Percentiles rank a stretch among this genome's conserved stretches.
These are phyloP conservation scores for Beauveria australis DNA, from an alignment of 2,329 filamentous ascomycete genomes.

Conservation along the genomic window DNA sequence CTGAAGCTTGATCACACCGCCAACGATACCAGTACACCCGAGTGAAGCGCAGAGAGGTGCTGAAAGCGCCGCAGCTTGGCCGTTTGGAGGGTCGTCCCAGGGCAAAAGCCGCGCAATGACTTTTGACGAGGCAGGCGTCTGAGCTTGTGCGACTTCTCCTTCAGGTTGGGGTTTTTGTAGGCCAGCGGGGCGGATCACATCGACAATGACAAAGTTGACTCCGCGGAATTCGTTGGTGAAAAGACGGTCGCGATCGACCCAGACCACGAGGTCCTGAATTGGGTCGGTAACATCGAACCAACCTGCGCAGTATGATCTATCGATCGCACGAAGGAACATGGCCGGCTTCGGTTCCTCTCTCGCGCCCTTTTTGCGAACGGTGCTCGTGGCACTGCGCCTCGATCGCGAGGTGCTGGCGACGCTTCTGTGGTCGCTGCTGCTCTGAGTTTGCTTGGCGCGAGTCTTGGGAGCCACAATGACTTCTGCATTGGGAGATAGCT, in stretches of 20 bases:
- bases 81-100: slow-evolving; percentile 85
- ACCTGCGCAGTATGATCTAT: slow-evolving; percentile 58
- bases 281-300: slow-evolving; percentile 68
- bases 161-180: slow-evolving; percentile 64
- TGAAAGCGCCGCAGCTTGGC: slow-evolving; percentile 72
- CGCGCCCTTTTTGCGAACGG: slow-evolving; percentile 42
- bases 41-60: slow-evolving; percentile 66
- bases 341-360: slow-evolving; percentile 60
- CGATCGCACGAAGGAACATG: slow-evolving; percentile 73
- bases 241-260: slow-evolving; percentile 75
- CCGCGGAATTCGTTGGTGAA: slow-evolving; percentile 65
- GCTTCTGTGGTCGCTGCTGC: slow-evolving; percentile 67
- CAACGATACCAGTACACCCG: slow-evolving; percentile 64
- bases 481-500: slow-evolving; percentile 88
- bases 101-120: slow-evolving; percentile 66
- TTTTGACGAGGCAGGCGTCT: slow-evolving; percentile 37
- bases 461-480: slow-evolving; percentile 96
- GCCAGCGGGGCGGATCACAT: slow-evolving; percentile 76
- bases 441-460: slow-evolving; percentile 59
- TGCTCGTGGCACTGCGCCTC: slow-evolving; percentile 71
- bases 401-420: slow-evolving; percentile 71
- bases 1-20: slow-evolving; percentile 81
- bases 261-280: slow-evolving; percentile 59
- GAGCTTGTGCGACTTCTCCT: slow-evolving; percentile 51
- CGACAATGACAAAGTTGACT: slow-evolving; percentile 69